Percentiles rank a stretch among this genome's conserved stretches.
These are phyloP conservation scores for Barnettozyma sucrosica DNA, from an alignment of 805 yeast species.

Conservation along the genomic window DNA sequence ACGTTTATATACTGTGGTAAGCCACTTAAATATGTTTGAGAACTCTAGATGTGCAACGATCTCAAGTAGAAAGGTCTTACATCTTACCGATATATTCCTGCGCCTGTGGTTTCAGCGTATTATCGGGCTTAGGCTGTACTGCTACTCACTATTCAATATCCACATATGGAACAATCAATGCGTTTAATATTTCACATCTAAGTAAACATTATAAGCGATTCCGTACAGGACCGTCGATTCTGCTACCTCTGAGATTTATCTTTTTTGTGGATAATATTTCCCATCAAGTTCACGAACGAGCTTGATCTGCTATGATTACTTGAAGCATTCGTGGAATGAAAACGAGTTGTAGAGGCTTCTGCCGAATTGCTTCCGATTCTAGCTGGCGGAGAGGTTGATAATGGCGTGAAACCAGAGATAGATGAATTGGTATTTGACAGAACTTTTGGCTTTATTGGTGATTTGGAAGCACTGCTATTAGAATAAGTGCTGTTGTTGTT, in stretches of 20 bases:
- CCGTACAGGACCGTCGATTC: not conserved
- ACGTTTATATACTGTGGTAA: too few species aligned
- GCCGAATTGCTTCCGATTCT: not conserved
- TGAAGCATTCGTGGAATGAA: not conserved
- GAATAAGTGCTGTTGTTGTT: not conserved
- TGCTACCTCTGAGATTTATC: conserved; percentile 5
- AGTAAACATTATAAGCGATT: not conserved
- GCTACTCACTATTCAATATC: too few species aligned
- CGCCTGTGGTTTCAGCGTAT: too few species aligned
- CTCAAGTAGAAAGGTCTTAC: too few species aligned
- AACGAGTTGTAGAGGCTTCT: not conserved
- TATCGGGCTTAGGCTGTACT: too few species aligned
- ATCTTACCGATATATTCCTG: too few species aligned
- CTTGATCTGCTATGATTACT: conserved; percentile 16
- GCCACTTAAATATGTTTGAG: too few species aligned
- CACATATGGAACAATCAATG: too few species aligned
- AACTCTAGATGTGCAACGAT: too few species aligned
- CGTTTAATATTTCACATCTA: not conserved
- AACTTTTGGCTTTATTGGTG: conserved; percentile 11
- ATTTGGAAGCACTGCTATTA: conserved; percentile 1
- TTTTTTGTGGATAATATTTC: conserved; percentile 21
- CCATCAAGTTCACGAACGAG: conserved; percentile 26
- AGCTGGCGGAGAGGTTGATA: conserved; percentile 9
- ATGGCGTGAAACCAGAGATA: conserved; percentile 9
- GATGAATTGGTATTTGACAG: not conserved